Base-by-base conservation (phyloP, 2,329 filamentous ascomycete species). In the Exserohilum rostratum region DNA sequence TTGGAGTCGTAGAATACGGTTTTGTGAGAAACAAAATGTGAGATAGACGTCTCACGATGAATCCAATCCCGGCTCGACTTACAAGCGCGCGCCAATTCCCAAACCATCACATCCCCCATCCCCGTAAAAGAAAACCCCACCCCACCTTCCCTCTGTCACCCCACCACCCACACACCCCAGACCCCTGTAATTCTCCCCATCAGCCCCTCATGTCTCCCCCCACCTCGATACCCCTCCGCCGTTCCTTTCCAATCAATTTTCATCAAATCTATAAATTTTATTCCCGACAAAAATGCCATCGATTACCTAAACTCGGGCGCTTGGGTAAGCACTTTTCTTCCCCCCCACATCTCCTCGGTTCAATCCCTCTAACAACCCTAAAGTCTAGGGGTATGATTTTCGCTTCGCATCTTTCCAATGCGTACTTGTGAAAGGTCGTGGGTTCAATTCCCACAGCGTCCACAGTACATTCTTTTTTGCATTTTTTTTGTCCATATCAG, bases 391-490 rank as follows among this genome's bases (percentile, higher is more conserved):
- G 53, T 55, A 55, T 55, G 53, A 55, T 55, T 52, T 55, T 64
- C 61, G 61, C 61, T 64, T 64, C 61, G 61, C 61, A 64, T 54
- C n/a, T 11, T 44, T 46, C 15, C 13, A n/a, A 27, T 46, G 47
- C 44, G 56, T 46, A 54, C 20, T 31, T 64, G 61, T 64, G 61
- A 64, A 60, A 57, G 61, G 61, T 64, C 61, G 61, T 64, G 61
- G 61, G 61, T 64, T 64, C 61, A 64, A 64, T 64, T 64, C 61
- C 61, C 61, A 64, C 61, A 64, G 61, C 54, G 61, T 64, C 61
- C 61, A 64, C 12, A 43, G 50, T 61, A 43, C 53, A 29, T 39
- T 35, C 45, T 39, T 51, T 42, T 40, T 31, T n/a, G 10, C 13
- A 10, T 6, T n/a, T 7, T n/a, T 2, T 13, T 2, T 1, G 25